Percentiles rank a stretch among this genome's conserved stretches.
These are phyloP conservation scores for Colletotrichum limetticola DNA, from an alignment of 2,329 filamentous ascomycete species.

Conservation along the genomic window DNA sequence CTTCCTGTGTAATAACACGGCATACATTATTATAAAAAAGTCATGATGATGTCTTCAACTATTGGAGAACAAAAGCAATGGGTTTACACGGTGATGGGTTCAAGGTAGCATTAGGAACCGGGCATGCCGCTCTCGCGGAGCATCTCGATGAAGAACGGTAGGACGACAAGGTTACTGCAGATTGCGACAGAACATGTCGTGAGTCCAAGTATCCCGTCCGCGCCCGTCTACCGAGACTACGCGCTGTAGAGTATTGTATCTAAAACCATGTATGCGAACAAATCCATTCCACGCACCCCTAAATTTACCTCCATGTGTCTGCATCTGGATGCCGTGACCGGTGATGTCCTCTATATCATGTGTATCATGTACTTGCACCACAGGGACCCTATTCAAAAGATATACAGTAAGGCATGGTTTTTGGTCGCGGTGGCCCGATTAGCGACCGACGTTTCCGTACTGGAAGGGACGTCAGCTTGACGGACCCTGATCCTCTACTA, in stretches of 20 bases:
- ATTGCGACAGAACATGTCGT: neutral
- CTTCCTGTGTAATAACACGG: slow-evolving; percentile 35
- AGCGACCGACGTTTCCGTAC: too few relatives aligned
- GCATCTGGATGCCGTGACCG: neutral
- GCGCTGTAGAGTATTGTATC: slow-evolving; percentile 21
- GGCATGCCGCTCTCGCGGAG: neutral
- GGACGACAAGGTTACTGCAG: neutral
- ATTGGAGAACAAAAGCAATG: slow-evolving; percentile 31
- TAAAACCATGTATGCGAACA: slow-evolving; percentile 33
- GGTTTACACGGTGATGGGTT: slow-evolving; percentile 22
- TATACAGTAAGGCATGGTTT: too few relatives aligned
- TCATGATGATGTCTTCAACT: slow-evolving; percentile 6
- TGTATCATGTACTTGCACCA: too few relatives aligned
- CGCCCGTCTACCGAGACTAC: neutral
- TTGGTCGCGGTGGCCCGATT: too few relatives aligned
- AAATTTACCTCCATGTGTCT: too few relatives aligned
- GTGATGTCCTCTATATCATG: too few relatives aligned
- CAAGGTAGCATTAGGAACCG: slow-evolving; percentile 14
- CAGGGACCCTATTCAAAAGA: too few relatives aligned
- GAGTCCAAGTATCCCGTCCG: neutral
- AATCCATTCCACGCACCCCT: slow-evolving; percentile 23
- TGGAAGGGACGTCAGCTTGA: too few relatives aligned
- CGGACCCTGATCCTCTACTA: too few relatives aligned
- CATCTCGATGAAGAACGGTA: neutral
- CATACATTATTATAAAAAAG: slow-evolving; percentile 32